phyloP scores from a whole-genome alignment of 2,329 filamentous ascomycete species.

The Hypoxylon sp. region DNA sequence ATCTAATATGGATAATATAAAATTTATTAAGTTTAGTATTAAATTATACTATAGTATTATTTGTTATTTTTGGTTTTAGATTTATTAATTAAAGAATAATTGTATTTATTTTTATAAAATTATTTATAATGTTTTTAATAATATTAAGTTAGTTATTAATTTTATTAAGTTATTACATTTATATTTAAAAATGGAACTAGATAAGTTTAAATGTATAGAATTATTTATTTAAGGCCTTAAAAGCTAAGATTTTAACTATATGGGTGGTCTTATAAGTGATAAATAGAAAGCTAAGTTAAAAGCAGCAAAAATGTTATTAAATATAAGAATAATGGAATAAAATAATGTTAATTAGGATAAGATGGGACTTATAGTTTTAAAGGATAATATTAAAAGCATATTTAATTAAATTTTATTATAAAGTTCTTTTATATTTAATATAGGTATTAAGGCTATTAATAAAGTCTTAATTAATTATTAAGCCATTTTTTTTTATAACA shows the following conservation, averaged over 20 bases:
- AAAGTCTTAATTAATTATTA: background rate
- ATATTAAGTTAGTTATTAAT: background rate
- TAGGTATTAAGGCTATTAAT: background rate
- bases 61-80: background rate
- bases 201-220: too few species aligned
- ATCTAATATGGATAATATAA: background rate
- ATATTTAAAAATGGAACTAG: background rate
- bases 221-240: background rate
- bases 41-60: background rate
- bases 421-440: background rate
- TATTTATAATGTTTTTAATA: background rate
- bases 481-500: background rate
- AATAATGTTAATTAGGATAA: background rate
- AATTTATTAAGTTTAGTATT: background rate
- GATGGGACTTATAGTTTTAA: background rate
- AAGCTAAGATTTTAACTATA: background rate
- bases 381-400: conserved; percentile 7
- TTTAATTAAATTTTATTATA: conserved; percentile 14
- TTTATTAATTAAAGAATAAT: background rate
- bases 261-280: background rate
- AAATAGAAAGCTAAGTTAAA: too few species aligned
- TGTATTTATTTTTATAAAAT: background rate
- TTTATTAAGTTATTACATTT: background rate
- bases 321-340: background rate
- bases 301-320: background rate